A percentile compares a stretch with the other conserved stretches of the same genome.
Conservation (phyloP, 2,329 filamentous ascomycete genomes). For the Colletotrichum cuscutae region DNA sequence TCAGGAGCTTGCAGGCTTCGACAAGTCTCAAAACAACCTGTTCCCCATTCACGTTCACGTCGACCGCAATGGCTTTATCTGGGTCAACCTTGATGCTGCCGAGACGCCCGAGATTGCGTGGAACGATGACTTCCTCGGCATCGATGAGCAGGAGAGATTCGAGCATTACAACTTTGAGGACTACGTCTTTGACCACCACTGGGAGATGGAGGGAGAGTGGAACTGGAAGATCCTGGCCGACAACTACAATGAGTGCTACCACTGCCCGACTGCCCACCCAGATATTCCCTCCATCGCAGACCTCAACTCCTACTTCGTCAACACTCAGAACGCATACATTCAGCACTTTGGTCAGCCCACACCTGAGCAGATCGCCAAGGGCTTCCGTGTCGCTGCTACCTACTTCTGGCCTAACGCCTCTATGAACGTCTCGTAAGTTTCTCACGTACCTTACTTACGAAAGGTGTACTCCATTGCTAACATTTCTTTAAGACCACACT, state of each 20-base stretch:
- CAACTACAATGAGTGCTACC: conserved; percentile 76
- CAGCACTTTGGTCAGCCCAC: conserved; percentile 60
- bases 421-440: conserved; percentile 59
- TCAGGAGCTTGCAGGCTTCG: conserved; percentile 64
- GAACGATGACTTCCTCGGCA: conserved; percentile 61
- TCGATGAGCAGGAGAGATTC: conserved; percentile 58
- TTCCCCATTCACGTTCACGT: conserved; percentile 65
- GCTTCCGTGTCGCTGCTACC: conserved; percentile 56
- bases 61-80: conserved; percentile 65
- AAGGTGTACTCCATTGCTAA: conserved; percentile 5
- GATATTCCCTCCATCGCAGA: conserved; percentile 67
- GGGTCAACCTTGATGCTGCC: conserved; percentile 64
- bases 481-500: conserved; percentile 57
- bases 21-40: conserved; percentile 65
- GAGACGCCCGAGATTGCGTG: conserved; percentile 58
- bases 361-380: conserved; percentile 58
- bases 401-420: conserved; percentile 64
- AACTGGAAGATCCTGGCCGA: conserved; percentile 72
- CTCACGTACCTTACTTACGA: too few species aligned
- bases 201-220: conserved; percentile 66
- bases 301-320: conserved; percentile 63
- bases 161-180: conserved; percentile 59
- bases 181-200: conserved; percentile 67
- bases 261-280: conserved; percentile 69
- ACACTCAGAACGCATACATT: conserved; percentile 59